Evolutionary conservation across 495 filamentous ascomycete genomes (phyloP).

Genomic region (Aspergillus carlsbadensis): DNA sequence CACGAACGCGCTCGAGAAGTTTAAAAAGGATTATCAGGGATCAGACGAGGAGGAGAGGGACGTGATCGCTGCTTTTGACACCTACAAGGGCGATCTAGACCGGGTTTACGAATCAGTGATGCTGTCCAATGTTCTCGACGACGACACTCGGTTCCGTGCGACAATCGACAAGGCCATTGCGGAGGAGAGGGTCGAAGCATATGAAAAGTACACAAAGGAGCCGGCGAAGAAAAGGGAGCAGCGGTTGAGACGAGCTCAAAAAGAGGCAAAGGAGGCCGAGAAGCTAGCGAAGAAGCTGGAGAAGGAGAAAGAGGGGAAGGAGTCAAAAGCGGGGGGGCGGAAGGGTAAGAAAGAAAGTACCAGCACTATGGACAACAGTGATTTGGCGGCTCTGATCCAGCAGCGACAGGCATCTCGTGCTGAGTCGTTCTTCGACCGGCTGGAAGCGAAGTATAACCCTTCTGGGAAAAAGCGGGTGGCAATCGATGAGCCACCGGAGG

Average conservation of each 20-base stretch:
- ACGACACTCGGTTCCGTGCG: slow-evolving; percentile 77
- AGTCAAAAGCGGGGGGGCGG: slow-evolving; percentile 26
- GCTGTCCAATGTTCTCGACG: slow-evolving; percentile 78
- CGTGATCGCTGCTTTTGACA: slow-evolving; percentile 70
- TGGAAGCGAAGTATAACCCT: slow-evolving; percentile 72
- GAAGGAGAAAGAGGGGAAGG: slow-evolving; percentile 41
- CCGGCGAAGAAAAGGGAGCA: slow-evolving; percentile 60
- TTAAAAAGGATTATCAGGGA: slow-evolving; percentile 76
- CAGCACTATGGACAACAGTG: slow-evolving; percentile 32
- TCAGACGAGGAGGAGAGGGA: slow-evolving; percentile 80
- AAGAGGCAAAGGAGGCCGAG: slow-evolving; percentile 72
- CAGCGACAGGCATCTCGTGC: slow-evolving; percentile 50
- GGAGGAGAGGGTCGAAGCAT: slow-evolving; percentile 60
- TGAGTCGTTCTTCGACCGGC: slow-evolving; percentile 58
- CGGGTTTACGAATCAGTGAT: slow-evolving; percentile 77
- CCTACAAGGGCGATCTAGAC: slow-evolving; percentile 69
- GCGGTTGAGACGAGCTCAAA: slow-evolving; percentile 60
- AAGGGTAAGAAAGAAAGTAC: slow-evolving; percentile 21
- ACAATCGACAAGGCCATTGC: slow-evolving; percentile 83
- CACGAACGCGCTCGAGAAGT: slow-evolving; percentile 64
- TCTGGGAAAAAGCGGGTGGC: slow-evolving; percentile 25
- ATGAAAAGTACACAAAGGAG: slow-evolving; percentile 69
- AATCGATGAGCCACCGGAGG: slow-evolving; percentile 33
- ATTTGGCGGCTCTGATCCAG: slow-evolving; percentile 59
- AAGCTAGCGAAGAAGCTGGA: slow-evolving; percentile 69